These are phyloP conservation scores for Rhodotorula toruloides DNA, from an alignment of 768 basidiomycete genomes.

Conservation along the genomic window DNA sequence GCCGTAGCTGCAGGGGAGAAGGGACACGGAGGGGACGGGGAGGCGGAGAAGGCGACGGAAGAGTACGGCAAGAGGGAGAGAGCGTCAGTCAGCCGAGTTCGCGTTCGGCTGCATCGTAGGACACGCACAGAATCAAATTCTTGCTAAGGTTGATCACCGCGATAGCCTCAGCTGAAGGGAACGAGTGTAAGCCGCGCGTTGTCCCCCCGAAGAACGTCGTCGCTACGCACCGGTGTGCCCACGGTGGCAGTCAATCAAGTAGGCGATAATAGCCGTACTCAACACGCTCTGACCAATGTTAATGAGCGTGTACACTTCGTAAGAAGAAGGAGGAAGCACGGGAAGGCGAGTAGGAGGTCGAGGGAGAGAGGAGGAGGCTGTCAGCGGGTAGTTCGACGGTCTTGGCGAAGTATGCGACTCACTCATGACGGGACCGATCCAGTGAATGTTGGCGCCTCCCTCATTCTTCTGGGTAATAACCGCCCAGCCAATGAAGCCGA, in stretches of 20 bases:
- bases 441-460: not conserved
- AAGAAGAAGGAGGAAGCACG: not conserved
- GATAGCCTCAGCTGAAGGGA: conserved; percentile 47
- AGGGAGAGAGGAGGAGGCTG: too few relatives aligned
- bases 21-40: too few relatives aligned
- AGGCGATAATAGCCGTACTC: conserved; percentile 51
- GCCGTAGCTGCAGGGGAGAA: conserved; percentile 40
- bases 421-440: conserved; percentile 25
- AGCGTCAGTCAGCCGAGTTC: too few relatives aligned
- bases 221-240: too few relatives aligned
- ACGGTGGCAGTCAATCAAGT: conserved; percentile 53
- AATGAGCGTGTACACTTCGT: conserved; percentile 5
- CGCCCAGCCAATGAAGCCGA: conserved; percentile 50
- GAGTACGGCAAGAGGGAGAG: too few relatives aligned
- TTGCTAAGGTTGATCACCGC: conserved; percentile 43
- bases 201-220: too few relatives aligned
- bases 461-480: not conserved
- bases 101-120: too few relatives aligned
- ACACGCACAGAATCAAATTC: conserved; percentile 50
- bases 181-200: too few relatives aligned
- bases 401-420: too few relatives aligned
- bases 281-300: conserved; percentile 53
- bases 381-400: too few relatives aligned
- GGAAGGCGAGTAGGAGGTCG: not conserved
- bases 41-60: too few relatives aligned